Evolutionary conservation across 2,329 filamentous ascomycete species (phyloP).

Genomic region (Lasiodiplodia theobromae): DNA sequence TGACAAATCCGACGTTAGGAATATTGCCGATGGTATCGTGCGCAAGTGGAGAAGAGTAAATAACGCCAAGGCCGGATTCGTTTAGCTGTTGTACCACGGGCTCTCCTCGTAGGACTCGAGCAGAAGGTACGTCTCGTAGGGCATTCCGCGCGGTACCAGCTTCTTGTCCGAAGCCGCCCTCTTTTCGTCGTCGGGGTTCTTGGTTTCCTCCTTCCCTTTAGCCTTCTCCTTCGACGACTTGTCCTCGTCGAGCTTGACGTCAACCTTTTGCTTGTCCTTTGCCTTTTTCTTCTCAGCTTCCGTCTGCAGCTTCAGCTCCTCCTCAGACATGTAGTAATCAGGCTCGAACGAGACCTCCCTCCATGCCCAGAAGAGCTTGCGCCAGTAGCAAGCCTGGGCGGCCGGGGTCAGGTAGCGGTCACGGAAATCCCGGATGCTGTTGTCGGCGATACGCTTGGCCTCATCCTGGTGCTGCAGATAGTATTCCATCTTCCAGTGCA

Average conservation of each 20-base stretch:
- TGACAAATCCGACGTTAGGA: neutral
- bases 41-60: slow-evolving; percentile 8
- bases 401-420: slow-evolving; percentile 63
- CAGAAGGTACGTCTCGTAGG: slow-evolving; percentile 28
- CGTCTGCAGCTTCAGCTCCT: slow-evolving; percentile 17
- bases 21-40: slow-evolving; percentile 18
- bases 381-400: slow-evolving; percentile 64
- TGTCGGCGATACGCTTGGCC: slow-evolving; percentile 56
- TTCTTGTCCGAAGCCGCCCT: slow-evolving; percentile 7
- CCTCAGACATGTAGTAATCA: slow-evolving; percentile 31
- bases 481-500: slow-evolving; percentile 46
- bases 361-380: slow-evolving; percentile 53
- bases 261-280: slow-evolving; percentile 23
- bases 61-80: neutral
- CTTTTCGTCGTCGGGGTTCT: slow-evolving; percentile 24
- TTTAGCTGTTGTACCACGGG: slow-evolving; percentile 30
- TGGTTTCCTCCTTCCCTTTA: slow-evolving; percentile 11
- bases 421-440: slow-evolving; percentile 56
- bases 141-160: slow-evolving; percentile 28
- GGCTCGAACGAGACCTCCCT: slow-evolving; percentile 43
- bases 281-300: slow-evolving; percentile 23
- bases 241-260: slow-evolving; percentile 24
- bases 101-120: slow-evolving; percentile 29
- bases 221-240: slow-evolving; percentile 16
- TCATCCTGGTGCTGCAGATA: slow-evolving; percentile 50